A percentile compares a stretch with the other conserved stretches of the same genome.
Conservation (phyloP, 192 early-diverging fungal genomes). For the Linnemannia elongata region DNA sequence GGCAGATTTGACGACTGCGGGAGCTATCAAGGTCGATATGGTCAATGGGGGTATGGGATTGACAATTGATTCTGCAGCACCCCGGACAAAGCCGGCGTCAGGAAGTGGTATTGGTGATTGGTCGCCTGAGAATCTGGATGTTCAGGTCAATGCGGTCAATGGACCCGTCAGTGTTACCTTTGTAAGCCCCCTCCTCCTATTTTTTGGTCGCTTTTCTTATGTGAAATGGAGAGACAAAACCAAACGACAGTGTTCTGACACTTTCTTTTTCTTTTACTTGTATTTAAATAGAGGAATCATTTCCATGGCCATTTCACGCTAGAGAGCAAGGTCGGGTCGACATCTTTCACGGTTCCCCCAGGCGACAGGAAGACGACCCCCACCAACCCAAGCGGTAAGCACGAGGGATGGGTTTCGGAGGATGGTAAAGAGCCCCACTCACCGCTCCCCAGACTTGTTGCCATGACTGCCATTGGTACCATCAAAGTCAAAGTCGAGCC, state of each 20-base stretch:
- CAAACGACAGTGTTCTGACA: not conserved
- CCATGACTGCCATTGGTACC: constrained; percentile 10
- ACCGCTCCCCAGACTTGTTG: not conserved
- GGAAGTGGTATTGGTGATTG: not conserved
- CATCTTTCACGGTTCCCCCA: not conserved
- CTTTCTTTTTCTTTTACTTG: too few relatives aligned
- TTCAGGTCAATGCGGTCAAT: constrained; percentile 10
- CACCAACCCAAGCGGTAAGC: not conserved
- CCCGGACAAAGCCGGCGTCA: not conserved
- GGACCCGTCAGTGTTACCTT: constrained; percentile 17
- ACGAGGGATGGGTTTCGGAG: constrained; percentile 18
- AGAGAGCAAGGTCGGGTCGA: not conserved
- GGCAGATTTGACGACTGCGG: constrained; percentile 15
- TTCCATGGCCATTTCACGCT: constrained; percentile 18
- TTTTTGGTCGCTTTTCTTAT: not conserved
- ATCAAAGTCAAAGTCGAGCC: constrained; percentile 8
- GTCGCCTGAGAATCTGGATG: constrained; percentile 9
- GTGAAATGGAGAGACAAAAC: not conserved
- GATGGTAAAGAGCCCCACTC: constrained; percentile 10
- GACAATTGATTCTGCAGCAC: not conserved
- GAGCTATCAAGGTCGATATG: not conserved
- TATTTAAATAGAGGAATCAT: not conserved
- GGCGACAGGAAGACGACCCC: not conserved
- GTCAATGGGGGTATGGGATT: constrained; percentile 20
- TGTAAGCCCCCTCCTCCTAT: not conserved